A percentile compares a stretch with the other conserved stretches of the same genome.
Conservation (phyloP, 495 filamentous ascomycete species). For the Lindgomyces ingoldianus region DNA sequence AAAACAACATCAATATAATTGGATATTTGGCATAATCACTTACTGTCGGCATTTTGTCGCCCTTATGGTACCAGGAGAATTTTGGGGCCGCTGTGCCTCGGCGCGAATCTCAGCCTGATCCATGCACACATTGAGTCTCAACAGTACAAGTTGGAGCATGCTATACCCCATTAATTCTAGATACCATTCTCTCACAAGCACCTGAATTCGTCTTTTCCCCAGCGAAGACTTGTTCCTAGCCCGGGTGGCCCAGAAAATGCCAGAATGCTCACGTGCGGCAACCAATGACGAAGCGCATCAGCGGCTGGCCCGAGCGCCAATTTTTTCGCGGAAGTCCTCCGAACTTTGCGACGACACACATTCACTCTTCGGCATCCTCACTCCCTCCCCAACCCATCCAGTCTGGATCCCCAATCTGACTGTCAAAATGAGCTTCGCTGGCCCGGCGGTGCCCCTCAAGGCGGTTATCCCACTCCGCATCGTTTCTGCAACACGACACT, state of each 20-base stretch:
- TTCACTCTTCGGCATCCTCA: neutral
- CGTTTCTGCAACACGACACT: constrained; percentile 28
- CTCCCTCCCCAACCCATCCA: neutral
- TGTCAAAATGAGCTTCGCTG: constrained; percentile 42
- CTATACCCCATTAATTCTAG: too few species aligned
- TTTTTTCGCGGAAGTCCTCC: constrained; percentile 10
- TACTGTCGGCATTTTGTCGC: neutral
- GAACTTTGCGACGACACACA: neutral
- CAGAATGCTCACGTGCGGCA: constrained; percentile 22
- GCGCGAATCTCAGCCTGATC: neutral
- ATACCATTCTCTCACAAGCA: too few species aligned
- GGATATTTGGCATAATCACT: neutral
- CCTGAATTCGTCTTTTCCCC: too few species aligned
- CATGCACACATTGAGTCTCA: neutral
- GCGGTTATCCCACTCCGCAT: constrained; percentile 38
- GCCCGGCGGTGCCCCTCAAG: constrained; percentile 35
- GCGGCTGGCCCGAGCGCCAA: constrained; percentile 15
- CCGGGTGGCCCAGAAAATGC: constrained; percentile 12
- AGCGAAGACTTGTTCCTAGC: too few species aligned
- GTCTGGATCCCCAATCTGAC: constrained; percentile 2
- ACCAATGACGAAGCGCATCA: constrained; percentile 21
- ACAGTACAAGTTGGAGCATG: too few species aligned
- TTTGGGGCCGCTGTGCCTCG: neutral
- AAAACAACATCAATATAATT: constrained; percentile 5
- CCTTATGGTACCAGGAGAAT: neutral